Conservation (phyloP, 2,329 filamentous ascomycete genomes). For the Xylaria hypoxylon region DNA sequence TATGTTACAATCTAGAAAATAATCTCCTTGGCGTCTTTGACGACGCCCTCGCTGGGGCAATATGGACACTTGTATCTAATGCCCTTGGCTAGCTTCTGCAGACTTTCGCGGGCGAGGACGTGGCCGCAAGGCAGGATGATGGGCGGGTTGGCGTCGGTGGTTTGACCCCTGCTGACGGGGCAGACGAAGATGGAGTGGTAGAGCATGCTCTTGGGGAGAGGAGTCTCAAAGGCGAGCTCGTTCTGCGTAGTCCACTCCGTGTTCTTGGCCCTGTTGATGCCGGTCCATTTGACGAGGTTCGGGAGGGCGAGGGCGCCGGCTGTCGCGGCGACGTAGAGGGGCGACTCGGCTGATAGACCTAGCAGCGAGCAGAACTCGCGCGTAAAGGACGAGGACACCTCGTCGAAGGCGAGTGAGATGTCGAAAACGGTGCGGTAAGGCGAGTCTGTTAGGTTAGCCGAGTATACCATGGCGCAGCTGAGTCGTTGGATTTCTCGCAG, state of each 20-base stretch:
- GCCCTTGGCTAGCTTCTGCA: conserved; percentile 83
- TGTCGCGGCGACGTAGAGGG: conserved; percentile 91
- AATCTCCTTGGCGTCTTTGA: conserved; percentile 80
- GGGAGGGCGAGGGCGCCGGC: conserved; percentile 93
- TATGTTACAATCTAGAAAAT: conserved; percentile 62
- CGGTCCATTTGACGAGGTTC: conserved; percentile 86
- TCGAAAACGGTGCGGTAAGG: conserved; percentile 86
- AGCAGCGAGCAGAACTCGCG: conserved; percentile 94
- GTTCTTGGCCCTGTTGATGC: conserved; percentile 86
- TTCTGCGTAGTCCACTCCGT: conserved; percentile 95
- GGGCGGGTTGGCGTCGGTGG: conserved; percentile 90
- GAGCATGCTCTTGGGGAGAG: conserved; percentile 69
- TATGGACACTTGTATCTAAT: conserved; percentile 94
- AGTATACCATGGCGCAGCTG: conserved; percentile 82
- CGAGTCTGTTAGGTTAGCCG: conserved; percentile 77
- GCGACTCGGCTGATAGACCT: conserved; percentile 89
- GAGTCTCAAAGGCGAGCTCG: conserved; percentile 84
- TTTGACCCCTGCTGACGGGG: conserved; percentile 96
- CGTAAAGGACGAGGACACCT: conserved; percentile 88
- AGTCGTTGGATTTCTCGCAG: conserved; percentile 83
- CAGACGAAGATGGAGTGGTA: conserved; percentile 99
- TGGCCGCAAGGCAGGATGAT: conserved; percentile 98
- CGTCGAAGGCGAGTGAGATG: conserved; percentile 80
- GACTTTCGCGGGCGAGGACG: conserved; percentile 86
- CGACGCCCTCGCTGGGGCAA: conserved; percentile 84